These are phyloP conservation scores for Auxenochlorella pyrenoidosa DNA, from an alignment of 139 green algal species.

Conservation along the genomic window DNA sequence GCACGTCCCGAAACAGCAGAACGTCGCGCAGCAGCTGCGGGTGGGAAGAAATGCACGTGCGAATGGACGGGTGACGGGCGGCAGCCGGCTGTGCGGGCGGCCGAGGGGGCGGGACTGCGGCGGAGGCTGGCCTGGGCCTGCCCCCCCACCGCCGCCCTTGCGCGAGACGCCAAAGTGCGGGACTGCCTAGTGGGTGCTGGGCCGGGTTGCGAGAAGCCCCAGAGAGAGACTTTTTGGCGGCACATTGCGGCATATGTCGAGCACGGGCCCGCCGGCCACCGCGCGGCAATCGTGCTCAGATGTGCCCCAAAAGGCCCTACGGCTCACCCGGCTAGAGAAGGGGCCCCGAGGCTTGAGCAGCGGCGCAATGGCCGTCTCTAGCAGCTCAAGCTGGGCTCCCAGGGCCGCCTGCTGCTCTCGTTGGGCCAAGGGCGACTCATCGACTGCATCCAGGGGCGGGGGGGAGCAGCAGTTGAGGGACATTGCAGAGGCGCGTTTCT, in stretches of 20 bases:
- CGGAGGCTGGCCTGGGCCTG: too few species aligned
- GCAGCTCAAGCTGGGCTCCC: not conserved
- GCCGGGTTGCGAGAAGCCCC: not conserved
- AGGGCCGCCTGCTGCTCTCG: not conserved
- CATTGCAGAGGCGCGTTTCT: too few species aligned
- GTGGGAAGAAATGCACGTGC: not conserved
- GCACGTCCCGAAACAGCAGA: conserved; percentile 26
- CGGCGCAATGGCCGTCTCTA: not conserved
- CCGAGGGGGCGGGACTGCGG: too few species aligned
- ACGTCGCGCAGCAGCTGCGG: conserved; percentile 58
- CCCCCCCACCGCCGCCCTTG: too few species aligned
- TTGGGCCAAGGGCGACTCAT: not conserved
- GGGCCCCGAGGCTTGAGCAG: not conserved
- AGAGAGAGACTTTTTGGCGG: not conserved
- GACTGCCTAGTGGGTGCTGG: not conserved
- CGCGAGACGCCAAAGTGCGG: not conserved
- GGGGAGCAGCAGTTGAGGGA: too few species aligned
- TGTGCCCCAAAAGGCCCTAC: not conserved
- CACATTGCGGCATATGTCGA: too few species aligned
- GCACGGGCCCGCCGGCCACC: not conserved
- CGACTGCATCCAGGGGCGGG: too few species aligned
- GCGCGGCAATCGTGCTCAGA: not conserved
- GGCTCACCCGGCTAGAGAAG: conserved; percentile 5
- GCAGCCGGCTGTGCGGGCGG: too few species aligned
- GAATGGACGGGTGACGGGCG: not conserved